Conservation (phyloP, 2,329 filamentous ascomycete genomes). For the Phaeophleospora eucalypticola region DNA sequence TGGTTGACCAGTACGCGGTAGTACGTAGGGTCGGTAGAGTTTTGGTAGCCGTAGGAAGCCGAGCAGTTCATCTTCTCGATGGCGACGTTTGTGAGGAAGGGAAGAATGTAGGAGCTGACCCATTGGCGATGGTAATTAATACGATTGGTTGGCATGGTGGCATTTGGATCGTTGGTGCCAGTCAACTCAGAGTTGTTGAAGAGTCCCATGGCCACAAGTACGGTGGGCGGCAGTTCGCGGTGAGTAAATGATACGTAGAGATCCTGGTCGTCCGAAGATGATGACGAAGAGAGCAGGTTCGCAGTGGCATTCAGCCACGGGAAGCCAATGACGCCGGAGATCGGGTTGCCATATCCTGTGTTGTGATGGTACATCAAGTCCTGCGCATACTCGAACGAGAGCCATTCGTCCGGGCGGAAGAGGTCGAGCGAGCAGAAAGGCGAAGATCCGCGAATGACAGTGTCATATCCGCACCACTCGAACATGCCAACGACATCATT, state of each 20-base stretch:
- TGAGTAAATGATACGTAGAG: slow-evolving; percentile 67
- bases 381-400: slow-evolving; percentile 63
- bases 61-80: slow-evolving; percentile 61
- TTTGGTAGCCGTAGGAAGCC: slow-evolving; percentile 52
- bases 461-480: slow-evolving; percentile 69
- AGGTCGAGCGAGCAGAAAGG: slow-evolving; percentile 59
- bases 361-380: slow-evolving; percentile 69
- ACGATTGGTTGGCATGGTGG: slow-evolving; percentile 59
- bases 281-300: slow-evolving; percentile 46
- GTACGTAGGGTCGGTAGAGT: slow-evolving; percentile 38
- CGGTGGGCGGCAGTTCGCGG: slow-evolving; percentile 63
- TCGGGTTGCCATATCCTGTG: slow-evolving; percentile 57
- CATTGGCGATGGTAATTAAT: slow-evolving; percentile 63
- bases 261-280: slow-evolving; percentile 47
- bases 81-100: slow-evolving; percentile 63
- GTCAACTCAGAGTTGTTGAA: slow-evolving; percentile 64
- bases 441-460: slow-evolving; percentile 60
- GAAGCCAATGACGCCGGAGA: slow-evolving; percentile 57
- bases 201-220: slow-evolving; percentile 62
- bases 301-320: slow-evolving; percentile 65
- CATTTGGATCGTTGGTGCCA: slow-evolving; percentile 53
- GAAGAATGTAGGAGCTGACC: slow-evolving; percentile 59
- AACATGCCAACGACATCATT: slow-evolving; percentile 62
- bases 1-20: slow-evolving; percentile 51
- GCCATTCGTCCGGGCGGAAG: slow-evolving; percentile 59